phyloP scores from a whole-genome alignment of 2,329 filamentous ascomycete species.

The Claviceps lovelessii region DNA sequence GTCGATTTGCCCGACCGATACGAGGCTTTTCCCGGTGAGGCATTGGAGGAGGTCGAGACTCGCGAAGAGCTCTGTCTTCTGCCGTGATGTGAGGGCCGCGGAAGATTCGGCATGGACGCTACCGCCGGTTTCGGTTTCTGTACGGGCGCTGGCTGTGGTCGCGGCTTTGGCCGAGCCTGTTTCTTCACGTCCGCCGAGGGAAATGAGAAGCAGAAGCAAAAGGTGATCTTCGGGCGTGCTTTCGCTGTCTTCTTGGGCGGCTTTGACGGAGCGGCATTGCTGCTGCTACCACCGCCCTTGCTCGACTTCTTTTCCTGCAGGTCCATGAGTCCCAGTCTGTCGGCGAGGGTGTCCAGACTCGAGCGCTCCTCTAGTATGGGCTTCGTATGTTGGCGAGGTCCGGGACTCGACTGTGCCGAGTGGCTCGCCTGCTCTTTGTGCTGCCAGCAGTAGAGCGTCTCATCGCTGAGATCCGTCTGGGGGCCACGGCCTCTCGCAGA shows the following conservation, averaged over 20 bases:
- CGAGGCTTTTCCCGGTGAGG: slow-evolving; percentile 18
- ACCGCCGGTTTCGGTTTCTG: slow-evolving; percentile 25
- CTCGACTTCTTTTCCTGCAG: slow-evolving; percentile 29
- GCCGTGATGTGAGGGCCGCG: background rate
- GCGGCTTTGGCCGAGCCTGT: slow-evolving; percentile 14
- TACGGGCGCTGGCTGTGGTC: slow-evolving; percentile 17
- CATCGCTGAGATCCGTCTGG: slow-evolving; percentile 36
- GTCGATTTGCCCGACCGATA: slow-evolving; percentile 17
- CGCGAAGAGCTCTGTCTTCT: slow-evolving; percentile 1
- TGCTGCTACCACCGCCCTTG: slow-evolving; percentile 8
- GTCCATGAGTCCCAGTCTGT: slow-evolving; percentile 61
- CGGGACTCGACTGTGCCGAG: slow-evolving; percentile 31
- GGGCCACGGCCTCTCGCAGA: slow-evolving; percentile 13
- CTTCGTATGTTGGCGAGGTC: slow-evolving; percentile 27
- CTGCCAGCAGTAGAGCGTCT: slow-evolving; percentile 79
- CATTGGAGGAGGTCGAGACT: slow-evolving; percentile 4
- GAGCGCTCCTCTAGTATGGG: slow-evolving; percentile 50
- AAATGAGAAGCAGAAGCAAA: slow-evolving; percentile 41
- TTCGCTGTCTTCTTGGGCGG: slow-evolving; percentile 10
- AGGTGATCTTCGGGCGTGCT: slow-evolving; percentile 19
- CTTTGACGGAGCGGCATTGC: slow-evolving; percentile 8
- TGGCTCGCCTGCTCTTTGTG: slow-evolving; percentile 71
- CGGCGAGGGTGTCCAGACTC: slow-evolving; percentile 78
- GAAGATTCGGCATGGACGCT: slow-evolving; percentile 8
- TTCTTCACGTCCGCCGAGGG: slow-evolving; percentile 30